A percentile compares a stretch with the other conserved stretches of the same genome.
These are phyloP conservation scores for Begonia masoniana DNA, from an alignment of 306 rosid species.

Conservation along the genomic window DNA sequence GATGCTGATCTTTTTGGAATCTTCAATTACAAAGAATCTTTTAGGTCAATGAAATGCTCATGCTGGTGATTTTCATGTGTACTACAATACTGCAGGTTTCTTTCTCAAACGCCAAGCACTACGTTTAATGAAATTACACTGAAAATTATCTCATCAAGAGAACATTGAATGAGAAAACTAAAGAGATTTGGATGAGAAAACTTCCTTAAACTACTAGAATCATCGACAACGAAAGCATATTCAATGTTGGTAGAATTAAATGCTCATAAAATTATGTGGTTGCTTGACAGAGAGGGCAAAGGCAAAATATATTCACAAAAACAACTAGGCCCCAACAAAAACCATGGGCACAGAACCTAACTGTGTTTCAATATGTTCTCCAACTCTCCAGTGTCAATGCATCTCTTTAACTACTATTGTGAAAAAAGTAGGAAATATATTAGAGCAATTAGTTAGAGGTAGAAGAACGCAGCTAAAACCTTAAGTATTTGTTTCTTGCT, in stretches of 20 bases:
- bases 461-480: no score
- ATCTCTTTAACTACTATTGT: no score
- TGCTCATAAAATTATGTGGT: constrained; percentile 1
- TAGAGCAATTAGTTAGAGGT: no score
- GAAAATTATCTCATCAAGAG: no score
- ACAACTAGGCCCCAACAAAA: background rate
- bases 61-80: background rate
- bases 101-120: no score
- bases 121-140: no score
- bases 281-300: constrained; percentile 47
- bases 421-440: no score
- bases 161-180: no score
- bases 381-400: background rate
- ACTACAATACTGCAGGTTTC: background rate
- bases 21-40: constrained; percentile 8
- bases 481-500: no score
- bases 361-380: background rate
- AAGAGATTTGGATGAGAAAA: no score
- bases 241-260: background rate
- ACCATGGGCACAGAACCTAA: constrained; percentile 10
- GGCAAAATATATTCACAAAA: constrained; percentile 6
- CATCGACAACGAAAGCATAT: background rate
- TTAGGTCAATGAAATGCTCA: constrained; percentile 4
- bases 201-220: background rate
- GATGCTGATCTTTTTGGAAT: constrained; percentile 18